phyloP scores from a whole-genome alignment of 2,329 filamentous ascomycete genomes.

The Chaetothyriales sp. region DNA sequence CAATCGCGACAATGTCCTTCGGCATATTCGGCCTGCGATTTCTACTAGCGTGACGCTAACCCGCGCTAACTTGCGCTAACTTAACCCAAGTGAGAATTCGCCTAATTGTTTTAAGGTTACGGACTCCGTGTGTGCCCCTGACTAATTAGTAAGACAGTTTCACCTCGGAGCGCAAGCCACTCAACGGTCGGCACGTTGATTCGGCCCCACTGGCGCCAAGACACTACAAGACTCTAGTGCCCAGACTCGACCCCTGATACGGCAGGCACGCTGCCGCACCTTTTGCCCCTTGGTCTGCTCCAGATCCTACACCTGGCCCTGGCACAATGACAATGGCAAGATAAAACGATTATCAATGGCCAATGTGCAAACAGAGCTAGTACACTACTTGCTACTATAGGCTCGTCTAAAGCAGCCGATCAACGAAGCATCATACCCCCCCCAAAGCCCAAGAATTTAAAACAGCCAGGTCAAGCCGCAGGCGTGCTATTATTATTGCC shows the following conservation, averaged over 20 bases:
- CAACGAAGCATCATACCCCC: neutral
- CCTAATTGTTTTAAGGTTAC: too few species aligned
- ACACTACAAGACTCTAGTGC: neutral
- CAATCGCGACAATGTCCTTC: too few species aligned
- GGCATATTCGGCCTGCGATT: neutral
- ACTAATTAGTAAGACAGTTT: neutral
- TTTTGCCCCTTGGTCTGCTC: neutral
- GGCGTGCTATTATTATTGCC: neutral
- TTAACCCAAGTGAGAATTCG: too few species aligned
- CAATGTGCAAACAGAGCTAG: neutral
- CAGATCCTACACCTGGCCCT: neutral
- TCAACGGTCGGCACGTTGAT: neutral
- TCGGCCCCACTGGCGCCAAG: neutral
- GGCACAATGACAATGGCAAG: neutral
- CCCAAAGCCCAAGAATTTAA: neutral
- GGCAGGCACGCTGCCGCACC: neutral
- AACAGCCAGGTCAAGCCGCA: neutral
- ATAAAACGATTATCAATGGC: neutral
- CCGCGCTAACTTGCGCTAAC: too few species aligned
- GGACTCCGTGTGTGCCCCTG: neutral
- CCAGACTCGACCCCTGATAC: neutral
- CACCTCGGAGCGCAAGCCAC: neutral
- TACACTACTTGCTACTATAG: too few species aligned
- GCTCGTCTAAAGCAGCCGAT: neutral
- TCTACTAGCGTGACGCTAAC: neutral